Percentiles rank a stretch among this genome's conserved stretches.
phyloP scores from a whole-genome alignment of 1,284 basidiomycete species.

The Pholiota adiposa region DNA sequence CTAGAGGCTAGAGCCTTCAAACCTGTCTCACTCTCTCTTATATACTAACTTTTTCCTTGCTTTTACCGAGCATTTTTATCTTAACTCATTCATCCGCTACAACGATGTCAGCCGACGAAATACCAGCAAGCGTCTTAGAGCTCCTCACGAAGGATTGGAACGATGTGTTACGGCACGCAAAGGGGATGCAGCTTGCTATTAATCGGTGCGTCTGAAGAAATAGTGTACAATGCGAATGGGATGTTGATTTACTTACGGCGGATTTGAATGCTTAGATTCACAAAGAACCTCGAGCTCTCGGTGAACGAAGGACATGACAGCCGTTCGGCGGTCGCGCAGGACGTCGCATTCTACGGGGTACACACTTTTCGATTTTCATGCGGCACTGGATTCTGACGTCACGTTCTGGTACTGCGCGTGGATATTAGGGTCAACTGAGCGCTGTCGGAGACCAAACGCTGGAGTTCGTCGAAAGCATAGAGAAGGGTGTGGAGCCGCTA shows the following conservation, averaged over 20 bases:
- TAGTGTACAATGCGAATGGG: too few species aligned
- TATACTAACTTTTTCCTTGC: neutral
- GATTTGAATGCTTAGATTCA: neutral
- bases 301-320: neutral
- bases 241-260: neutral
- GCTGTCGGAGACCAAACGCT: neutral
- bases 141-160: constrained; percentile 3
- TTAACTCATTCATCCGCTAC: neutral
- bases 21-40: neutral
- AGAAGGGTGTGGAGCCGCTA: neutral
- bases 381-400: neutral
- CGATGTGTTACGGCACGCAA: constrained; percentile 2
- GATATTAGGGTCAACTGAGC: neutral
- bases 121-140: neutral
- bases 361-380: neutral
- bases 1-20: neutral
- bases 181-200: constrained; percentile 3
- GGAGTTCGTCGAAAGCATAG: neutral
- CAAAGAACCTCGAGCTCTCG: neutral
- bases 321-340: neutral
- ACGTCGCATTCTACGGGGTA: constrained; percentile 1
- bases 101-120: neutral
- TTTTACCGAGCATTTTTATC: neutral
- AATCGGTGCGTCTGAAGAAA: constrained; percentile 1
- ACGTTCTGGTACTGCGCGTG: too few species aligned